Evolutionary conservation across 2,329 filamentous ascomycete species (phyloP), one percentile per base, ranked within the genome.

Genomic region (Botrytis porri): DNA sequence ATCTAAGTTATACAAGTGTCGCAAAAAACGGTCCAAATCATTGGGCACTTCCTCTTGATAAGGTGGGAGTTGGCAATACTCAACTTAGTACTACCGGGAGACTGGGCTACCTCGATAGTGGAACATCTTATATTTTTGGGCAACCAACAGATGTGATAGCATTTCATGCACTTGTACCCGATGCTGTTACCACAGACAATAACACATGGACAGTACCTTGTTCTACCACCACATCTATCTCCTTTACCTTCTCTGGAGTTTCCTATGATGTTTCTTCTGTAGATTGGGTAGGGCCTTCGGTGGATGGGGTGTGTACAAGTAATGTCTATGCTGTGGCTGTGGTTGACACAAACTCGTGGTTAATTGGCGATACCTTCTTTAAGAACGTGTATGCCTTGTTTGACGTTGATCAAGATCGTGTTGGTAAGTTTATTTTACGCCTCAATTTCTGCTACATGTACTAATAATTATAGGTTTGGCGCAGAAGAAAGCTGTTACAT

Each of bases 321-420:
- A 94, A 93, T 77, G 88, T 97, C 51, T 90, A 94, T 70, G 92
- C 92, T 2, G 86, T 89, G 39, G 87, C 91, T 79, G 88, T 93
- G 22, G 90, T 93, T 64, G 85, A 75, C 22, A 61, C 22, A 20
- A 77, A 72, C n/a, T 75, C 84, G 77, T 97, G 94, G 93, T 85
- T 97, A n/a, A 82, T 97, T 1, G 94, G 94, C 2, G 94, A 94
- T 76, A 88, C 92, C 0, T 97, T 97, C 78, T 83, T 97, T 75
- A 97, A 97, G 84, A 97, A 97, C 77, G 94, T 97, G 25, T 97
- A 97, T 80, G 86, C 89, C 1, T 90, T 96, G 37, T 97, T 97
- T 80, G 94, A 97, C 81, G 88, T 88, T 70, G 93, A 95, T 75
- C 80, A 89, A 76, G 82, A 81, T 61, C 87, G 86, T 69, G 88